Base-by-base conservation (phyloP, 192 early-diverging fungal genomes). In the Obelidium mucronatum region DNA sequence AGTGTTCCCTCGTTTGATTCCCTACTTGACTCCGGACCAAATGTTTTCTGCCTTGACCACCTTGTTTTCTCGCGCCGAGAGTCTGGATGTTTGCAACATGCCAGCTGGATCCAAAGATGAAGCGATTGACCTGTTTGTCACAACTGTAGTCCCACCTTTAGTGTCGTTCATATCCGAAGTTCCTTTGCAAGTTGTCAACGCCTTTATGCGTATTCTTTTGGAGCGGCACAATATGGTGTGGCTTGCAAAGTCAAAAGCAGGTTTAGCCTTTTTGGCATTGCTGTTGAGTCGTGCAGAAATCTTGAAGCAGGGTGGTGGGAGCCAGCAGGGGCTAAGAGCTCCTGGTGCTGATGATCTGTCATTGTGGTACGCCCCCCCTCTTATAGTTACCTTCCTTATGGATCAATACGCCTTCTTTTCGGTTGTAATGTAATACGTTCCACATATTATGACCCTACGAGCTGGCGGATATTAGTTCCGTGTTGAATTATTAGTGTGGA, bases 271-370 rank as follows among this genome's bases (percentile, higher is more conserved):
- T 58, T 84, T 99, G 81, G 95, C 96, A 0, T 86, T 99, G 81
- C 88, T 98, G 31, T 83, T 99, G 63, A 91, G 90, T 33, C 91
- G 97, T 35, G 94, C 94, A 28, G 96, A 95, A 75, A 91, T 95
- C 56, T 78, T 99, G 39, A 94, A 94, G 70, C 95, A 96, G 76
- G 78, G 74, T 30, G 80, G 77, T 33, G 77, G 61, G 2, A 66
- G 55, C 22, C 67, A 78, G 35, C 85, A 88, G 37, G 86, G 86
- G 19, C 78, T 87, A 31, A 74, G 85, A 8, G 83, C 84, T 28
- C 86, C 87, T 19, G 80, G 79, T 51, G 78, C 76, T 3, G 83
- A 83, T 56, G 91, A 92, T 69, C 61, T 92, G 40, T 51, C 78
- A 17, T 81, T 86, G 60, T 92, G 91, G 83, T 87, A 75, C 36